A percentile compares a stretch with the other conserved stretches of the same genome.
Conservation (phyloP, 306 rosid species). For the Ormosia semicastrata region DNA sequence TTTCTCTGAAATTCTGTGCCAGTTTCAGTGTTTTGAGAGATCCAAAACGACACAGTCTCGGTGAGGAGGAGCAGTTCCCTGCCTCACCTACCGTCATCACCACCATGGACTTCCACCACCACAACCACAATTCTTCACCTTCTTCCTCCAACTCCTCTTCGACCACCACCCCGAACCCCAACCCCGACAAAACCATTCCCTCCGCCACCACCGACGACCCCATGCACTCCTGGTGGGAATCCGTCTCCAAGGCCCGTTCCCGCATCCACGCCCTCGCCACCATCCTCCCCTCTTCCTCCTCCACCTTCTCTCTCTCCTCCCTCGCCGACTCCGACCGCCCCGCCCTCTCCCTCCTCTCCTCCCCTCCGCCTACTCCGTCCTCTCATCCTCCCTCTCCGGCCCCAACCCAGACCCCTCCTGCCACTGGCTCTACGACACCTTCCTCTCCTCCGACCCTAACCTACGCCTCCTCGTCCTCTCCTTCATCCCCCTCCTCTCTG, state of each 20-base stretch:
- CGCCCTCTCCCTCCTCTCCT: conserved; percentile 94
- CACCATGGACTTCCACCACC: conserved; percentile 54
- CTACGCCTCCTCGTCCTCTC: conserved; percentile 87
- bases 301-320: conserved; percentile 50
- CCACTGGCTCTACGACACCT: conserved; percentile 97
- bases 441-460: conserved; percentile 80
- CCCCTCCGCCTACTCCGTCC: conserved; percentile 61
- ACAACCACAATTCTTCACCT: conserved; percentile 31
- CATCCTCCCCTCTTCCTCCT: conserved; percentile 41
- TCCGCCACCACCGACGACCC: conserved; percentile 42
- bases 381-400: conserved; percentile 65
- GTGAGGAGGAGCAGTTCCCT: neutral
- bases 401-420: conserved; percentile 87
- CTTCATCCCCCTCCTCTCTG: conserved; percentile 80
- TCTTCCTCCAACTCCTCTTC: conserved; percentile 28
- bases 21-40: neutral
- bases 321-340: conserved; percentile 98
- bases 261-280: conserved; percentile 82
- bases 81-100: too few species aligned
- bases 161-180: neutral
- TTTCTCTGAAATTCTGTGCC: too few species aligned
- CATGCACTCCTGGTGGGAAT: conserved; percentile 98
- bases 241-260: conserved; percentile 85
- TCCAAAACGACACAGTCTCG: neutral
- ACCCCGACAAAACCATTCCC: neutral